These are phyloP conservation scores for Coniochaeta prunicola DNA, from an alignment of 2,329 filamentous ascomycete species.

Conservation along the genomic window DNA sequence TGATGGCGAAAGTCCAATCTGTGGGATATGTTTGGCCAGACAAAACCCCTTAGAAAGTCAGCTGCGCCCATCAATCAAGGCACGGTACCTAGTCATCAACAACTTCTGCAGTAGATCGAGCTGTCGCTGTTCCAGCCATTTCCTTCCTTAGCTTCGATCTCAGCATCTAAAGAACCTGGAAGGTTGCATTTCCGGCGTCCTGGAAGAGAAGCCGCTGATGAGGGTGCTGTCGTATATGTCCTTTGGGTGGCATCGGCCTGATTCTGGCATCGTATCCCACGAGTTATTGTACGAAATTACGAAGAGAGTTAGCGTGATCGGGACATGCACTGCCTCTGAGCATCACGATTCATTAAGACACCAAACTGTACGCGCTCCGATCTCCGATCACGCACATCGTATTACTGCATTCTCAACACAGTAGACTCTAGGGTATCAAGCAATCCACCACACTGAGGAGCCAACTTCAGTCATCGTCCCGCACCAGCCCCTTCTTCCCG, in stretches of 20 bases:
- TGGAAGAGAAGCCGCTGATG: background rate
- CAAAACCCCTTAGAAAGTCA: too few relatives aligned
- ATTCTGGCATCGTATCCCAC: too few relatives aligned
- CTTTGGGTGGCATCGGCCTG: too few relatives aligned
- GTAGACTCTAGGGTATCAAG: background rate
- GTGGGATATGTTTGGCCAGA: too few relatives aligned
- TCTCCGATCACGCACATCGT: background rate
- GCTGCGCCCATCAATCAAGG: too few relatives aligned
- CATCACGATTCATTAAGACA: background rate
- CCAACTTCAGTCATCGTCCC: slow-evolving; percentile 33
- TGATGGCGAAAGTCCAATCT: too few relatives aligned
- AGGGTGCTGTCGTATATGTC: background rate
- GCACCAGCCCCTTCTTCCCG: slow-evolving; percentile 34
- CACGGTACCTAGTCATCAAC: too few relatives aligned
- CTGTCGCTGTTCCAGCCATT: background rate
- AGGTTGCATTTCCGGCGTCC: background rate
- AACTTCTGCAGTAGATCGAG: too few relatives aligned
- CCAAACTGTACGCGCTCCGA: background rate
- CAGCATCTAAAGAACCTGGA: too few relatives aligned
- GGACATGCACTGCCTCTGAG: background rate
- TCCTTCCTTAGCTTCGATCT: background rate
- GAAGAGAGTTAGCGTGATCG: too few relatives aligned
- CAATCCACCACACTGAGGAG: background rate
- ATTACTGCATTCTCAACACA: background rate
- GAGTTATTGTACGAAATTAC: too few relatives aligned